phyloP scores from a whole-genome alignment of 1,284 basidiomycete genomes.

The Coriolopsis trogii region DNA sequence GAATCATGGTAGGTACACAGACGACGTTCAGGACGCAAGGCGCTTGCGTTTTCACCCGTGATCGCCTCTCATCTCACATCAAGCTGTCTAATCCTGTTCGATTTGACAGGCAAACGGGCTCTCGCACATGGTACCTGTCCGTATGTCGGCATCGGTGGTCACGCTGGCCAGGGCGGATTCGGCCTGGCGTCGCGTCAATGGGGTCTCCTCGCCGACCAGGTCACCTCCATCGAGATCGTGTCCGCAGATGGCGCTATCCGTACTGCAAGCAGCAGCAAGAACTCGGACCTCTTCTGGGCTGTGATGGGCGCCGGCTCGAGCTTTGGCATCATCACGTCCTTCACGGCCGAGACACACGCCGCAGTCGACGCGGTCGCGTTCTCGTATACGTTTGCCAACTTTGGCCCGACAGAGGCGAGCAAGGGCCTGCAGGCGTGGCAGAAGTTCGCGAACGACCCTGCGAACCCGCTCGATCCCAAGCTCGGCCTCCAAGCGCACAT shows the following conservation, averaged over 20 bases:
- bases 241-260: conserved; percentile 1
- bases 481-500: conserved; percentile 3
- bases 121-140: conserved; percentile 13
- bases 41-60: background rate
- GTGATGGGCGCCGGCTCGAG: conserved; percentile 2
- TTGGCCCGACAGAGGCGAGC: conserved; percentile 2
- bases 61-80: background rate
- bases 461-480: background rate
- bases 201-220: conserved; percentile 12
- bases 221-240: conserved; percentile 9
- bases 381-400: conserved; percentile 7
- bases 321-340: conserved; percentile 7
- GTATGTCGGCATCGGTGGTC: conserved; percentile 10
- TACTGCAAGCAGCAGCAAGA: background rate
- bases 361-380: conserved; percentile 10
- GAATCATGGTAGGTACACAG: conserved; percentile 6
- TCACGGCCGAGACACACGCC: conserved; percentile 5
- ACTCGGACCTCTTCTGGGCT: conserved; percentile 11
- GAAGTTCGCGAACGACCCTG: conserved; percentile 1
- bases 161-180: conserved; percentile 13
- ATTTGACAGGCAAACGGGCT: conserved; percentile 8
- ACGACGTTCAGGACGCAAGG: no score
- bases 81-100: background rate
- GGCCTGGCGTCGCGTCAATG: conserved; percentile 6
- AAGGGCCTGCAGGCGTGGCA: conserved; percentile 6